phyloP scores from a whole-genome alignment of 2,329 filamentous ascomycete species.

The Fusarium guadeloupense region DNA sequence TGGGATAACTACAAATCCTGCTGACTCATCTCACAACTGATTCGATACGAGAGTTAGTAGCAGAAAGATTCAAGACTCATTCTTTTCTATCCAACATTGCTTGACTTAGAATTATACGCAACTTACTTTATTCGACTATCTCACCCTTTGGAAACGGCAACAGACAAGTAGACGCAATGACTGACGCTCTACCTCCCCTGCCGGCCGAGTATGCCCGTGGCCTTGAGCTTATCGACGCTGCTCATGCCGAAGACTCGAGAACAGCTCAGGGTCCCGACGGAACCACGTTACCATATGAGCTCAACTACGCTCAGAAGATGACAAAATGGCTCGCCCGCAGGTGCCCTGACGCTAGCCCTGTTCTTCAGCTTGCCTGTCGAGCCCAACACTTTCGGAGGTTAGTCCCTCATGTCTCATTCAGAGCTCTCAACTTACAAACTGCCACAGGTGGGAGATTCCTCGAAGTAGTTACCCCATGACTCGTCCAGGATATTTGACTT shows the following conservation, averaged over 20 bases:
- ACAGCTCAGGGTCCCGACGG: conserved; percentile 54
- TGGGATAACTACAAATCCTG: conserved; percentile 23
- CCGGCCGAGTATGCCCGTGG: conserved; percentile 59
- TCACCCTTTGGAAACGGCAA: not conserved
- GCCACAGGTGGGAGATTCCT: conserved; percentile 77
- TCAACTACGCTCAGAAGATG: conserved; percentile 85
- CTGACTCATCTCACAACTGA: conserved; percentile 42
- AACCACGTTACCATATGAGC: conserved; percentile 73
- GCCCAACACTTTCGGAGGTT: conserved; percentile 83
- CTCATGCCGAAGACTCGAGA: conserved; percentile 54
- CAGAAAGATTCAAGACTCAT: not conserved
- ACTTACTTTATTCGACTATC: not conserved
- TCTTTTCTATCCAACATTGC: not conserved
- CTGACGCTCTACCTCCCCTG: conserved; percentile 45
- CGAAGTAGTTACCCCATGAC: conserved; percentile 78
- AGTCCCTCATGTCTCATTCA: not conserved
- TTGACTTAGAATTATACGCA: not conserved
- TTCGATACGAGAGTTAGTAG: not conserved
- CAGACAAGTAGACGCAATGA: conserved; percentile 15
- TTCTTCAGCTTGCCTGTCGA: conserved; percentile 78
- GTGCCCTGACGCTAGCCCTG: conserved; percentile 68
- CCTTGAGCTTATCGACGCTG: conserved; percentile 75
- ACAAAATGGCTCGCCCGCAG: conserved; percentile 74
- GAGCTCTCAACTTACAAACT: not conserved
- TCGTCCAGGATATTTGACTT: conserved; percentile 79